These are phyloP conservation scores for Pichia californica DNA, from an alignment of 805 yeast species.

Conservation along the genomic window DNA sequence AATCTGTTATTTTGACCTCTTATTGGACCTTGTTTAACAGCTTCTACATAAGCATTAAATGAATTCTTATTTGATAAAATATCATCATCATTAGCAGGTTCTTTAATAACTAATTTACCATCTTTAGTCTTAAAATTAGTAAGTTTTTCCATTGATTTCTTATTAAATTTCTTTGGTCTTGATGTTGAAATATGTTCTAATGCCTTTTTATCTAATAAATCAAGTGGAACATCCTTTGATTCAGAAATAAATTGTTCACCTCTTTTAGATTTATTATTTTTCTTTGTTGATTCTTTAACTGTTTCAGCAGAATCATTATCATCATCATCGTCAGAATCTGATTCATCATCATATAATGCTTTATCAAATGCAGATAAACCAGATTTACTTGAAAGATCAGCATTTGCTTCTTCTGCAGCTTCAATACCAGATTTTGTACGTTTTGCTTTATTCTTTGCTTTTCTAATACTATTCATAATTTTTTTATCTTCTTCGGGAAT, in stretches of 20 bases:
- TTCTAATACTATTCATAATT: conserved; percentile 77
- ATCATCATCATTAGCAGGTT: conserved; percentile 44
- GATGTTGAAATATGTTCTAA: conserved; percentile 85
- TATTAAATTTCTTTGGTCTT: conserved; percentile 58
- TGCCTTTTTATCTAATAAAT: conserved; percentile 79
- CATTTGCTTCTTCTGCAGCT: conserved; percentile 15
- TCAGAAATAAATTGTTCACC: conserved; percentile 66
- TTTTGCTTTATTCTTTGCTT: conserved; percentile 59
- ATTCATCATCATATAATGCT: conserved; percentile 67
- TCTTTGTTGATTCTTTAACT: conserved; percentile 33
- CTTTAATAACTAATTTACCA: conserved; percentile 66
- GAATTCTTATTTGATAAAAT: conserved; percentile 45
- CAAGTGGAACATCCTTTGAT: conserved; percentile 68
- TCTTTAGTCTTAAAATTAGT: conserved; percentile 45
- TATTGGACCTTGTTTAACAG: conserved; percentile 86
- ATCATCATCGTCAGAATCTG: conserved; percentile 66
- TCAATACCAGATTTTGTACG: conserved; percentile 10
- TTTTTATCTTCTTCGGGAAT: conserved; percentile 91
- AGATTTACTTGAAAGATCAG: conserved; percentile 18
- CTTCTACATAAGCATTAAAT: conserved; percentile 88
- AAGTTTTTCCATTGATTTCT: conserved; percentile 34
- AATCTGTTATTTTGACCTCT: conserved; percentile 90
- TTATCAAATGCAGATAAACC: conserved; percentile 85
- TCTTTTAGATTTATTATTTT: conserved; percentile 15
- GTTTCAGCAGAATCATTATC: conserved; percentile 51